phyloP scores from a whole-genome alignment of 2,329 filamentous ascomycete genomes.

The Pleurostoma richardsiae region DNA sequence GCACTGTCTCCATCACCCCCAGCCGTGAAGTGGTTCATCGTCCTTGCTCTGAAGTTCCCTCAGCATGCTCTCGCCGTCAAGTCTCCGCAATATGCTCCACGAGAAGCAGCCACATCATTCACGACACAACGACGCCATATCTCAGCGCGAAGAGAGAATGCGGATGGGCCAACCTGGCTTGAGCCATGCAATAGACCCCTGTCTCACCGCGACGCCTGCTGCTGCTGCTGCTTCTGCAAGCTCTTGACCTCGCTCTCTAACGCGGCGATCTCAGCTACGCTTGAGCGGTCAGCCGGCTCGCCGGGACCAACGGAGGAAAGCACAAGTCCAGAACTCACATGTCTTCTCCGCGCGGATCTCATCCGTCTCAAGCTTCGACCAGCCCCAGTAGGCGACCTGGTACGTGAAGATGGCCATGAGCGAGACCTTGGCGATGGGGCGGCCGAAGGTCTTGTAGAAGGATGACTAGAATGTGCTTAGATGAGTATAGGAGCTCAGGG shows the following conservation, averaged over 20 bases:
- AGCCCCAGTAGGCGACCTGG: constrained; percentile 69
- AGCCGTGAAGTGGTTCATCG: too few species aligned
- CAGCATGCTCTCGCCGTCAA: too few species aligned
- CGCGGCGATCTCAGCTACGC: constrained; percentile 19
- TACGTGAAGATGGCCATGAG: constrained; percentile 74
- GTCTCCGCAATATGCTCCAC: too few species aligned
- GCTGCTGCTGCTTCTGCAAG: constrained; percentile 10
- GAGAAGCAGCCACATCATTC: too few species aligned
- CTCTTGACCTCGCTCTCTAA: constrained; percentile 32
- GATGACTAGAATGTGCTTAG: constrained; percentile 35
- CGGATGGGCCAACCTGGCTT: too few species aligned
- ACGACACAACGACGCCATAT: too few species aligned
- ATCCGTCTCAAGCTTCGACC: constrained; percentile 68
- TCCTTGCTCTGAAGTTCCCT: too few species aligned
- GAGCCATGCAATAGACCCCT: too few species aligned
- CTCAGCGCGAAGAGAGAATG: too few species aligned
- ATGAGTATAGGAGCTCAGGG: neutral
- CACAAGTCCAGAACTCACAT: constrained; percentile 32
- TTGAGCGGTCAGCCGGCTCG: constrained; percentile 1
- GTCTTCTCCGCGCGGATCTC: constrained; percentile 58
- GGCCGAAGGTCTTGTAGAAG: constrained; percentile 72
- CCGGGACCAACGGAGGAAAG: too few species aligned
- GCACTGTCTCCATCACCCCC: too few species aligned
- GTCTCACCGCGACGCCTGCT: too few species aligned
- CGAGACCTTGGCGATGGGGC: constrained; percentile 69